A percentile compares a stretch with the other conserved stretches of the same genome.
Evolutionary conservation across 345 rosid genomes (phyloP).

Genomic region (Hibiscus syriacus): DNA sequence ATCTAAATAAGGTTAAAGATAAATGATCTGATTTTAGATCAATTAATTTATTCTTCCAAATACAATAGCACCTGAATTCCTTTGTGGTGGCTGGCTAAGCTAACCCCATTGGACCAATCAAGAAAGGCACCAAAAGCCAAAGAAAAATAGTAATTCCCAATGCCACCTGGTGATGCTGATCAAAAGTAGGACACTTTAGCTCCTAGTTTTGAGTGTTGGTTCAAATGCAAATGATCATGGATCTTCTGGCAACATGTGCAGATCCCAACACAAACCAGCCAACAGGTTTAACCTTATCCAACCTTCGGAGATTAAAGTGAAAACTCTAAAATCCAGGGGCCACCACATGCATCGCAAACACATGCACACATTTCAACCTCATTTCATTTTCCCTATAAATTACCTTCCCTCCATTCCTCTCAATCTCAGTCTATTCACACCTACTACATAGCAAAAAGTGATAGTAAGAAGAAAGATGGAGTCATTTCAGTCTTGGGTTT

Average conservation of each 20-base stretch:
- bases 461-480: slow-evolving; percentile 28
- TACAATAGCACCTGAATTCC: no score
- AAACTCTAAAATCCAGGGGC: slow-evolving; percentile 31
- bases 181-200: neutral
- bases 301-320: slow-evolving; percentile 24
- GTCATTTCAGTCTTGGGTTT: slow-evolving; percentile 57
- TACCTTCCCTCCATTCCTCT: neutral
- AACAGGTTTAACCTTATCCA: slow-evolving; percentile 22
- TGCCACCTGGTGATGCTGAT: no score
- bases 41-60: no score
- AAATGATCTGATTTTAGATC: no score
- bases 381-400: slow-evolving; percentile 15
- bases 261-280: slow-evolving; percentile 11
- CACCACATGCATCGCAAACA: neutral
- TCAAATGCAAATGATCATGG: neutral
- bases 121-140: no score
- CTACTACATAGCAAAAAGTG: neutral
- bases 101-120: no score
- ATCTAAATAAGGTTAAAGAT: no score
- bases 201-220: neutral
- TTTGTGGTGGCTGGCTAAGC: no score
- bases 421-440: neutral
- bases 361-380: slow-evolving; percentile 8
- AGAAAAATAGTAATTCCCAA: no score
- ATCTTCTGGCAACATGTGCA: neutral